Percentiles rank a stretch among this genome's conserved stretches.
These are phyloP conservation scores for Hymenoscyphus scutula DNA, from an alignment of 2,329 filamentous ascomycete genomes.

Conservation along the genomic window DNA sequence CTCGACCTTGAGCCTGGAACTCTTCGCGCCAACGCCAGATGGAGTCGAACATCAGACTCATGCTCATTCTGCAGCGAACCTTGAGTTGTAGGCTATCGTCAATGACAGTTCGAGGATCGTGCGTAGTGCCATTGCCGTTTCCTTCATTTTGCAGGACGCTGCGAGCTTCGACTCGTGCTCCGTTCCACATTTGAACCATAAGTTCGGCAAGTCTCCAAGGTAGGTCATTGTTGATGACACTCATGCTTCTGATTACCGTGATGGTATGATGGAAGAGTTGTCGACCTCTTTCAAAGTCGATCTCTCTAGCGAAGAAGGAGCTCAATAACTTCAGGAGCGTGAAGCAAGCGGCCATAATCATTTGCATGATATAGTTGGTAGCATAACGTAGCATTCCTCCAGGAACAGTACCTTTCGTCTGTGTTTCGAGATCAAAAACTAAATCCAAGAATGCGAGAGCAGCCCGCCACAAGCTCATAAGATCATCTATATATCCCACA, in stretches of 20 bases:
- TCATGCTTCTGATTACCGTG: conserved; percentile 66
- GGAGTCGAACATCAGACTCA: conserved; percentile 81
- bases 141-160: conserved; percentile 43
- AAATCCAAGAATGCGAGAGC: conserved; percentile 66
- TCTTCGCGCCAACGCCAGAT: conserved; percentile 85
- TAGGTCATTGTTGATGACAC: conserved; percentile 74
- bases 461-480: conserved; percentile 73
- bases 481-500: conserved; percentile 68
- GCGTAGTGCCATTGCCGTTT: conserved; percentile 42
- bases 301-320: conserved; percentile 71
- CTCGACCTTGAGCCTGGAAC: conserved; percentile 68
- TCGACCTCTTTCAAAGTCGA: conserved; percentile 66
- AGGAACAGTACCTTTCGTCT: conserved; percentile 43
- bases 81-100: conserved; percentile 76
- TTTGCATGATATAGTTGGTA: conserved; percentile 78
- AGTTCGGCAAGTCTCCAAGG: conserved; percentile 77
- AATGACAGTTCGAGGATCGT: conserved; percentile 36
- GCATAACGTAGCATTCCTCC: conserved; percentile 58
- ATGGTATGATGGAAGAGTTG: conserved; percentile 71
- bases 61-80: conserved; percentile 79
- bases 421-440: conserved; percentile 53
- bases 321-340: conserved; percentile 75
- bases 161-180: conserved; percentile 38
- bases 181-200: conserved; percentile 86
- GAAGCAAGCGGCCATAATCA: conserved; percentile 79